phyloP scores from a whole-genome alignment of 352 stramenopile species.

The Globisporangium viniferum region DNA sequence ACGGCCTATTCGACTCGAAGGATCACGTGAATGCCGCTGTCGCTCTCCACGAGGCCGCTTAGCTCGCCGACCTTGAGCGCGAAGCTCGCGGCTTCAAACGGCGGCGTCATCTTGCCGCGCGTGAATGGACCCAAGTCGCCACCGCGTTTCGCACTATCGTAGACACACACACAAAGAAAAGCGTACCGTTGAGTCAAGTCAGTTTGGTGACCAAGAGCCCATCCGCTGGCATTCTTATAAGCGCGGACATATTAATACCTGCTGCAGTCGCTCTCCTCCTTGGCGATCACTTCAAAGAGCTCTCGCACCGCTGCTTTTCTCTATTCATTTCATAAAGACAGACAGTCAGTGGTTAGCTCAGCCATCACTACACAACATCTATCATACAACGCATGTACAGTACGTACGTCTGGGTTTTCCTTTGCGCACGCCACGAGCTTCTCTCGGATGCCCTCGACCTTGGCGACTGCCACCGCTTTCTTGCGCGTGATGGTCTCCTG shows the following conservation, averaged over 20 bases:
- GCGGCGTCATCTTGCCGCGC: conserved; percentile 90
- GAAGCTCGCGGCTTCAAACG: conserved; percentile 92
- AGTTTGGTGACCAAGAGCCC: background rate
- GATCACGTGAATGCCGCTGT: conserved; percentile 97
- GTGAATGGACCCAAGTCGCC: conserved; percentile 89
- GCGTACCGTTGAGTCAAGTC: background rate
- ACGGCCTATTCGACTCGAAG: conserved; percentile 75
- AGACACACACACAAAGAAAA: background rate
- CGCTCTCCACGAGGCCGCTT: conserved; percentile 93
- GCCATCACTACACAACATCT: conserved; percentile 9
- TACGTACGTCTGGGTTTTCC: conserved; percentile 56
- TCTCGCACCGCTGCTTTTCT: conserved; percentile 47
- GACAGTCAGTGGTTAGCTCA: background rate
- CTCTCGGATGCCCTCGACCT: conserved; percentile 76
- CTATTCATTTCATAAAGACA: background rate
- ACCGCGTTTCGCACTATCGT: conserved; percentile 82
- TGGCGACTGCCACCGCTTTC: conserved; percentile 80
- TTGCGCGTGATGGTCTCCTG: conserved; percentile 86
- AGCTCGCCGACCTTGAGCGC: conserved; percentile 92
- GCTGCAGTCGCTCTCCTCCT: conserved; percentile 87
- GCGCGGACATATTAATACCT: conserved; percentile 59
- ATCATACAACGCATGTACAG: background rate
- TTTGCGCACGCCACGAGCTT: conserved; percentile 74
- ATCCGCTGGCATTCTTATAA: background rate
- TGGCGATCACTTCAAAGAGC: conserved; percentile 84